Evolutionary conservation across 2,329 filamentous ascomycete species (phyloP).

Genomic region (Diaporthe ampelina): DNA sequence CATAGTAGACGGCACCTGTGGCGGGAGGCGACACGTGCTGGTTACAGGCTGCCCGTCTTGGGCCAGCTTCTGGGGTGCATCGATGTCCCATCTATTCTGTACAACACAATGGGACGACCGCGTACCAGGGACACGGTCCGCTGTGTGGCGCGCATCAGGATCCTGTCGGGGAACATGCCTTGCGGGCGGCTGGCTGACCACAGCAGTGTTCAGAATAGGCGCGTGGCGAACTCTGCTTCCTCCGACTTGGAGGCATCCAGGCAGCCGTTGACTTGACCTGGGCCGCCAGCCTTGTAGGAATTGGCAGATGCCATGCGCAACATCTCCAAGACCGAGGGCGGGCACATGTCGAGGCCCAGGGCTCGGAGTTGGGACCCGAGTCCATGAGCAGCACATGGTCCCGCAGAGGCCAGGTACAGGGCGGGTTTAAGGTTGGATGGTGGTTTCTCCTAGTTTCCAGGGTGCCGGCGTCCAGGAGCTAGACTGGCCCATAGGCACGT

Average conservation of each 20-base stretch:
- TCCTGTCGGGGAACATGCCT: conserved; percentile 21
- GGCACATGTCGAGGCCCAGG: background rate
- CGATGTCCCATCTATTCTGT: background rate
- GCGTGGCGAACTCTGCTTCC: conserved; percentile 14
- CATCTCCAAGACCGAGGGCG: background rate
- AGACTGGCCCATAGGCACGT: conserved; percentile 9
- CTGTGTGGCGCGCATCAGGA: conserved; percentile 19
- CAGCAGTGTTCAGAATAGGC: conserved; percentile 8
- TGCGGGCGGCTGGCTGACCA: conserved; percentile 18
- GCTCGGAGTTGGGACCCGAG: background rate
- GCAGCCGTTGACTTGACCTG: background rate
- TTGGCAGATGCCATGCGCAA: background rate
- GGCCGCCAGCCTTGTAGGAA: background rate
- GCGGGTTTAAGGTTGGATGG: conserved; percentile 33
- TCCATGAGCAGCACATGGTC: conserved; percentile 17
- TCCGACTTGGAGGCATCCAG: background rate
- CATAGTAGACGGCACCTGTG: too few relatives aligned
- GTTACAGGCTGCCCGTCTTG: background rate
- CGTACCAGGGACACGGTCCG: conserved; percentile 16
- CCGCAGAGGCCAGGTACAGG: conserved; percentile 24
- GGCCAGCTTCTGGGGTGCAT: background rate
- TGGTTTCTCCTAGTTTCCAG: conserved; percentile 33
- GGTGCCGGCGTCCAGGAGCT: conserved; percentile 8
- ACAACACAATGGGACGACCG: conserved; percentile 16
- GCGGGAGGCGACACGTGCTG: background rate